Percentiles rank a stretch among this genome's conserved stretches.
These are phyloP conservation scores for Aspergillus versicolor DNA, from an alignment of 2,329 filamentous ascomycete species.

Conservation along the genomic window DNA sequence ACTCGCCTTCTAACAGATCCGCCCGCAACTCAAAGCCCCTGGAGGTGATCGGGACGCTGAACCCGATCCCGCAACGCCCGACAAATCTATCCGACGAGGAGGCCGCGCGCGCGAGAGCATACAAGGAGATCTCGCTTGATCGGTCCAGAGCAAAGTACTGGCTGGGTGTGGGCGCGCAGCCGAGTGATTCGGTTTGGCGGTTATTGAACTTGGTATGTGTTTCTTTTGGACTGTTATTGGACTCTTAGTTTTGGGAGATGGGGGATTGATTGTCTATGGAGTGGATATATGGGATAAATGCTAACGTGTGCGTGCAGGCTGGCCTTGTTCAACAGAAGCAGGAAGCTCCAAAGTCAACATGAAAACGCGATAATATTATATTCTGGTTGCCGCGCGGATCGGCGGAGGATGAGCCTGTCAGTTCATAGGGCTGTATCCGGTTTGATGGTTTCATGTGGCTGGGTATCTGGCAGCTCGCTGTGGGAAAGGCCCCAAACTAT, in stretches of 20 bases:
- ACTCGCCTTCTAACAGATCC: slow-evolving; percentile 55
- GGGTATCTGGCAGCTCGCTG: not conserved
- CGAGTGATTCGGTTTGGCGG: slow-evolving; percentile 84
- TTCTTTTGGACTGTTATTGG: no score
- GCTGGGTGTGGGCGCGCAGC: slow-evolving; percentile 95
- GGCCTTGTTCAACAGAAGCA: slow-evolving; percentile 35
- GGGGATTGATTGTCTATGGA: no score
- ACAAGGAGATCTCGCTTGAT: slow-evolving; percentile 92
- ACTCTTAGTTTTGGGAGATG: no score
- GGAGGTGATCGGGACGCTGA: slow-evolving; percentile 78
- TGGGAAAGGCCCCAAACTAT: not conserved
- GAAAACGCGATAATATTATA: not conserved
- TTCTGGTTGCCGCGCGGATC: no score
- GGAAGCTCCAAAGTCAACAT: slow-evolving; percentile 15
- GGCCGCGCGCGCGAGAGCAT: slow-evolving; percentile 60
- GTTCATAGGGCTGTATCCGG: not conserved
- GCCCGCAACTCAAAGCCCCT: slow-evolving; percentile 85
- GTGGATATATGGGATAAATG: not conserved
- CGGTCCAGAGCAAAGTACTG: slow-evolving; percentile 81
- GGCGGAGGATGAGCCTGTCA: not conserved
- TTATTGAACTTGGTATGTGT: slow-evolving; percentile 72
- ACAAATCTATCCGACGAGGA: slow-evolving; percentile 49
- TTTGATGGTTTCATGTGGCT: not conserved
- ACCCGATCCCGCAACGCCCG: slow-evolving; percentile 57
- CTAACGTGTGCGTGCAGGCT: slow-evolving; percentile 24